Base-by-base conservation (phyloP, 2,329 filamentous ascomycete genomes). In the Sporothrix brasiliensis region DNA sequence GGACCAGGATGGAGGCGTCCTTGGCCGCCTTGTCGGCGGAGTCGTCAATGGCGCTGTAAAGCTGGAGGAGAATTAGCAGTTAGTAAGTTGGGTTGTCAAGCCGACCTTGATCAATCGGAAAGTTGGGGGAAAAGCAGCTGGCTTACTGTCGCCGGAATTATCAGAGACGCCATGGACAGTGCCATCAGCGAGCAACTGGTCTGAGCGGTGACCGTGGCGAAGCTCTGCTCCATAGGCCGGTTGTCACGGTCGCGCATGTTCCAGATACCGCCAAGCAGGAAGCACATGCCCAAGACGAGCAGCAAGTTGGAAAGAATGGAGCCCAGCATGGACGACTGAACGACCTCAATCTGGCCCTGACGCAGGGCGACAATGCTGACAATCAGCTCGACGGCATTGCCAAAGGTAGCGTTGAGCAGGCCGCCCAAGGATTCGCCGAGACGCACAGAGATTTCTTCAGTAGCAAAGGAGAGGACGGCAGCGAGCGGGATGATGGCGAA, bases 291-390 rank as follows among this genome's bases (percentile, higher is more conserved):
- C 83, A 97, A 83, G 61, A 97, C 92, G 16, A 97, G 87, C 3
- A 97, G 86, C 71, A 97, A 80, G 78, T 97, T 97, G 54, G 93
- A 97, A 27, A 97, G 84, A 79, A 97, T 97, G 79, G 91, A 94
- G 68, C 94, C 94, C 73, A 97, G 92, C 53, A 98, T 84, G 0
- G 94, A 97, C 0, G 94, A 95, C 79, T 97, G 93, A 5, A 97
- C 93, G 71, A 98, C 96, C 50, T 90, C 82, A 39, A 96, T 96
- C 81, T 98, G 91, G 73, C 89, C 88, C 75, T 95, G 89, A 74
- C 85, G 88, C 60, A 99, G 86, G 21, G 95, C 95, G 74, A 98
- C 91, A 75, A 98, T 94, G 79, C 92, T 97, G 79, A 91, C 91
- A 81, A 92, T 93, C 74, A 94, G 80, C 78, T 94, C 91, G 67